Conservation (phyloP, 129 eudicot species). For the Heracleum sosnowskyi region DNA sequence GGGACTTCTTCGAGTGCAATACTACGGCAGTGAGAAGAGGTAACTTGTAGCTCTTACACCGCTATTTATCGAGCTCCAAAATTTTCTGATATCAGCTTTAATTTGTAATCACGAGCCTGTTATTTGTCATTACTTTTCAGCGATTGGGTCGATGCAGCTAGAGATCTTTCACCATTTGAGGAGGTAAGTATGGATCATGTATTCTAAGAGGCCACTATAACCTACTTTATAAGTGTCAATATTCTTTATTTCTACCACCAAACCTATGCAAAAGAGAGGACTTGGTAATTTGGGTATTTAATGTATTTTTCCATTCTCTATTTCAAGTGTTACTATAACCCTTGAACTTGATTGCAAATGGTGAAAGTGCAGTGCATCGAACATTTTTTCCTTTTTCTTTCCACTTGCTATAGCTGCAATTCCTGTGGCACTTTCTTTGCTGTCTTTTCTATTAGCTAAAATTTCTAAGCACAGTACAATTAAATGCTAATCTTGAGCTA, state of each 20-base stretch:
- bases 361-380: background rate
- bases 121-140: constrained; percentile 16
- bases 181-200: constrained; percentile 18
- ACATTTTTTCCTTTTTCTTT: background rate
- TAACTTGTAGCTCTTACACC: constrained; percentile 12
- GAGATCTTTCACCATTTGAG: constrained; percentile 31
- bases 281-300: background rate
- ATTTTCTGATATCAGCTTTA: background rate
- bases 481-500: background rate
- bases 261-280: background rate
- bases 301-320: background rate
- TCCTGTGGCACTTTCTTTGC: background rate
- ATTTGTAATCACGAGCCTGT: constrained; percentile 2
- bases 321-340: background rate
- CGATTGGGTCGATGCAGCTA: constrained; percentile 32
- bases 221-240: background rate
- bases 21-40: constrained; percentile 35
- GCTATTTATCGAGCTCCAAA: background rate
- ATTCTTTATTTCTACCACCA: background rate
- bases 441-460: background rate
- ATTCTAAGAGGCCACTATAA: background rate
- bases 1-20: constrained; percentile 22
- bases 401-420: background rate
- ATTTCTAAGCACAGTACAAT: background rate
- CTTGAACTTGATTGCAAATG: background rate